Percentiles rank a stretch among this genome's conserved stretches.
Evolutionary conservation across 306 rosid species (phyloP).

Genomic region (Sindora glabra): DNA sequence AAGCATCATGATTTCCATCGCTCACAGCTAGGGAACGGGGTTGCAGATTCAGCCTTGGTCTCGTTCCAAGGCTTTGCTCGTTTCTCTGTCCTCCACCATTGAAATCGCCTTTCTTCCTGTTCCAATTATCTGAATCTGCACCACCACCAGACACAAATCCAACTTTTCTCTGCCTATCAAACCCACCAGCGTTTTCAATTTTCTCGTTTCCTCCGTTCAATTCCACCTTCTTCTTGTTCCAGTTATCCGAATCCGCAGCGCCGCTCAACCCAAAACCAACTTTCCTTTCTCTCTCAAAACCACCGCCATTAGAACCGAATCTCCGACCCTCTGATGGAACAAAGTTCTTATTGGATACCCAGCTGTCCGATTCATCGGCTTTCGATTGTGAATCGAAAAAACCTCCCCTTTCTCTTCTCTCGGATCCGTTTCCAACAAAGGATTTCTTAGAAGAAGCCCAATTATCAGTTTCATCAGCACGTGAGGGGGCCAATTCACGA

Average conservation of each 20-base stretch:
- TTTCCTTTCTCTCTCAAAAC: slow-evolving; percentile 62
- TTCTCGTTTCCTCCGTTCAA: slow-evolving; percentile 19
- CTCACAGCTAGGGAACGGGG: slow-evolving; percentile 47
- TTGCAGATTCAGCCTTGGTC: slow-evolving; percentile 80
- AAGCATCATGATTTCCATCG: slow-evolving; percentile 32
- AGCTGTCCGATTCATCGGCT: slow-evolving; percentile 82
- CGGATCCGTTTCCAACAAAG: slow-evolving; percentile 39
- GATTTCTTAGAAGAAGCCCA: slow-evolving; percentile 79
- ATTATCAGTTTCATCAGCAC: slow-evolving; percentile 83
- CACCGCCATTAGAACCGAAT: slow-evolving; percentile 32
- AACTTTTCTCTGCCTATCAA: no score
- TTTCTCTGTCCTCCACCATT: no score
- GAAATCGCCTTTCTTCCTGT: no score
- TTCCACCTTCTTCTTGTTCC: slow-evolving; percentile 49
- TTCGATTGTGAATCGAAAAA: slow-evolving; percentile 76
- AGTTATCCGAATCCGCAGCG: slow-evolving; percentile 55
- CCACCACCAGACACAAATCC: no score
- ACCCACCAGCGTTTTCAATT: no score
- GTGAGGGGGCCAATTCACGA: slow-evolving; percentile 58
- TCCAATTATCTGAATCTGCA: no score
- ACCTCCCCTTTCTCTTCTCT: slow-evolving; percentile 47
- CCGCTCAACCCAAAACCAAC: slow-evolving; percentile 48
- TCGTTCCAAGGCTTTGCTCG: slow-evolving; percentile 25
- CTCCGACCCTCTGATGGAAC: slow-evolving; percentile 58
- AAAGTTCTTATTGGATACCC: slow-evolving; percentile 68